Base-by-base conservation (phyloP, 2,329 filamentous ascomycete genomes). In the Fusarium chaquense region DNA sequence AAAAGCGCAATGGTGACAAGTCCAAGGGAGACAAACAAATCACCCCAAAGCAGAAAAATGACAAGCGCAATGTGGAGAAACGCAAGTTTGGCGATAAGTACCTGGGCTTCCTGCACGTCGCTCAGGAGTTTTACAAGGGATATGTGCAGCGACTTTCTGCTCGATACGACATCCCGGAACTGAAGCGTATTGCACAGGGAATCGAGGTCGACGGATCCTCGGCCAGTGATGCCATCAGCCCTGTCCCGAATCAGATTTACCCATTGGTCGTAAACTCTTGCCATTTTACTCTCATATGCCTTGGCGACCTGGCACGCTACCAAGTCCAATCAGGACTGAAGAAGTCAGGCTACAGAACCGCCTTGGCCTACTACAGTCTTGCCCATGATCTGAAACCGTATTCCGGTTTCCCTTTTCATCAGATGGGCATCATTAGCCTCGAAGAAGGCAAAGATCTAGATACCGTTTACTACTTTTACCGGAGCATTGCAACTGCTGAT, bases 301-400 rank as follows among this genome's bases (percentile, higher is more conserved):
- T 98, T 12, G 96, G 96, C 35, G 96, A 99, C 78, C 85, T 99
- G 49, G 93, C 93, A 51, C 90, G 96, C 67, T 99, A 98, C 80
- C 90, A 94, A 56, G 85, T 86, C 56, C 92, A 95, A 76, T 83
- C 93, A 62, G 89, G 90, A 62, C 86, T 86, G 64, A 94, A 92
- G 78, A 87, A 89, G 68, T 89, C 90, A 55, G 92, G 91, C 73
- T 97, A 93, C 84, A 91, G 91, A 28, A 89, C 89, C 16, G 93
- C 95, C 16, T 85, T 94, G 75, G 90, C 91, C 13, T 97, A 95
- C 79, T 98, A 99, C 79, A 84, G 87, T 58, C 84, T 98, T 63
- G 96, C 96, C 24, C 89, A 90, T 69, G 89, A 91, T 53, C 86
- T 98, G 55, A 87, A 92, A 71, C 93, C 95, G 5, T 84, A 88